Conservation (phyloP, 441 rosid genomes). For the Erodium moschatum region DNA sequence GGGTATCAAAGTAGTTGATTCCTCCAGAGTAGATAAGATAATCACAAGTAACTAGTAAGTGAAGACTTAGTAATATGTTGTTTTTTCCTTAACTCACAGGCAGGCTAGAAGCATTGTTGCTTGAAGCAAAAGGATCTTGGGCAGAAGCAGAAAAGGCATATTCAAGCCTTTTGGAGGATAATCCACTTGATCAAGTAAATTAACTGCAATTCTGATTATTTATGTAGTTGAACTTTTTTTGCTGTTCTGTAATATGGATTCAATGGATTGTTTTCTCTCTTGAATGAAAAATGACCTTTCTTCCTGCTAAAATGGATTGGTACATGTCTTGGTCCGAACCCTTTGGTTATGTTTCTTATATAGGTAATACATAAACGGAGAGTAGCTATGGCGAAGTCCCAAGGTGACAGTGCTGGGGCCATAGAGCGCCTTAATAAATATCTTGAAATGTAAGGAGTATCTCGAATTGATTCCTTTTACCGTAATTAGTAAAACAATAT, state of each 20-base stretch:
- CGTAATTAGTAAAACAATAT: background rate
- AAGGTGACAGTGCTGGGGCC: conserved; percentile 60
- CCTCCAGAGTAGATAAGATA: background rate
- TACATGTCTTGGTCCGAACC: background rate
- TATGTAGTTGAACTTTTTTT: conserved; percentile 1
- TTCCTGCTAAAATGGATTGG: background rate
- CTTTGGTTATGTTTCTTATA: conserved; percentile 17
- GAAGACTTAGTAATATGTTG: conserved; percentile 10
- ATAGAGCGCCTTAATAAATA: conserved; percentile 84
- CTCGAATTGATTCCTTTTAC: conserved; percentile 5
- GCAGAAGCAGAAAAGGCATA: conserved; percentile 85
- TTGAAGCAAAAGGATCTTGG: conserved; percentile 92
- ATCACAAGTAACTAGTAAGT: conserved; percentile 8
- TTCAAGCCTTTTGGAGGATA: conserved; percentile 76
- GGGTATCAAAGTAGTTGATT: background rate
- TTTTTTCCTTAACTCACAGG: conserved; percentile 38
- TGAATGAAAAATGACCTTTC: conserved; percentile 3
- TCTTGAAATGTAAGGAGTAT: conserved; percentile 66
- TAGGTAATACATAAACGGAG: conserved; percentile 75
- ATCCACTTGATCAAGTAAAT: conserved; percentile 76
- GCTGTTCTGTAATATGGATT: background rate
- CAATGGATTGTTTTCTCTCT: conserved; percentile 8
- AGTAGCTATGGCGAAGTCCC: conserved; percentile 86
- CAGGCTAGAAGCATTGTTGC: conserved; percentile 69
- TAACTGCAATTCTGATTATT: background rate